These are phyloP conservation scores for Pyrenophora tritici-repentis DNA, from an alignment of 2,329 filamentous ascomycete species.

Conservation along the genomic window DNA sequence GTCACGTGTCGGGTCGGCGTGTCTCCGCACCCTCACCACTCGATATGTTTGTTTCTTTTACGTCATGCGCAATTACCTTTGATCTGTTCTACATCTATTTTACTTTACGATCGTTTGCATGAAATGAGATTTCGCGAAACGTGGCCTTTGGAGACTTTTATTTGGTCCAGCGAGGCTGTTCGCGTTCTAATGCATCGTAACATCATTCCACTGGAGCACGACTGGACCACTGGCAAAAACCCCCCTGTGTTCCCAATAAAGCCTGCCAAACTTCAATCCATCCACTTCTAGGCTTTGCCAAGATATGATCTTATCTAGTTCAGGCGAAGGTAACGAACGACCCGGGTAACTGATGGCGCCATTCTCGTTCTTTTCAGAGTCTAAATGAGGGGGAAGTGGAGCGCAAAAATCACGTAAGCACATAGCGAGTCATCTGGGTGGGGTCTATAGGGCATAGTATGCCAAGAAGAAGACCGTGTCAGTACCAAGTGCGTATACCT, in stretches of 20 bases:
- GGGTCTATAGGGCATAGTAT: no score
- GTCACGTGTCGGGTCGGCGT: no score
- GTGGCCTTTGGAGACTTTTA: not conserved
- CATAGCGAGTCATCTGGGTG: no score
- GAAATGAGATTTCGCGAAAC: no score
- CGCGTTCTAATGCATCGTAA: slow-evolving; percentile 4
- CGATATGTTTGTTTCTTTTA: not conserved
- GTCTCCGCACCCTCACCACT: not conserved
- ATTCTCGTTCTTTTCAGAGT: not conserved
- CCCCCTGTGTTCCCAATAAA: slow-evolving; percentile 7
- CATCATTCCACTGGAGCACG: slow-evolving; percentile 4
- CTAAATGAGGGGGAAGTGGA: slow-evolving; percentile 1
- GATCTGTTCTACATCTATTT: no score
- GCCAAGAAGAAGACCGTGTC: no score
- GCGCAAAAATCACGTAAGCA: no score
- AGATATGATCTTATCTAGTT: not conserved
- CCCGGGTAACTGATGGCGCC: no score
- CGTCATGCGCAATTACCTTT: no score
- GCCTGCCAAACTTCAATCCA: slow-evolving; percentile 1
- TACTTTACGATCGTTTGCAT: no score
- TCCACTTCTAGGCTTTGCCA: slow-evolving; percentile 5
- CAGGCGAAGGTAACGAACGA: not conserved
- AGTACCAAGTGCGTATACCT: no score
- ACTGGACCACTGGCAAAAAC: slow-evolving; percentile 6
- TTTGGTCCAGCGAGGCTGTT: slow-evolving; percentile 2